A percentile compares a stretch with the other conserved stretches of the same genome.
Evolutionary conservation across 2,329 filamentous ascomycete genomes (phyloP).

Genomic region (Colletotrichum cordylinicola): DNA sequence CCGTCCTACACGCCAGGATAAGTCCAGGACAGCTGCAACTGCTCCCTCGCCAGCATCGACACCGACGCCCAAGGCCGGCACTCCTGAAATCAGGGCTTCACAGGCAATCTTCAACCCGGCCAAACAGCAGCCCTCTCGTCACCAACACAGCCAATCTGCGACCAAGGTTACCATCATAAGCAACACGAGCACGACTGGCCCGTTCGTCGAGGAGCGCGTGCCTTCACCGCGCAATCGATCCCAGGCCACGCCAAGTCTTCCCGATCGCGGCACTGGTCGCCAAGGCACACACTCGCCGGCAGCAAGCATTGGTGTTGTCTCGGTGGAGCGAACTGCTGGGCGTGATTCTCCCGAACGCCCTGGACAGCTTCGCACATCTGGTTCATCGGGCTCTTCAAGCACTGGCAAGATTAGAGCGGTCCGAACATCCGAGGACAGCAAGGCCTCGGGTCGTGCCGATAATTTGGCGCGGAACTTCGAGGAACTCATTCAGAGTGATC

Average conservation of each 20-base stretch:
- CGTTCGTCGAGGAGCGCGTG: constrained; percentile 35
- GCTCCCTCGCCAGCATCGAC: background rate
- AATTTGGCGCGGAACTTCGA: constrained; percentile 76
- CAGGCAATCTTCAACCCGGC: constrained; percentile 26
- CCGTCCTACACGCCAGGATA: constrained; percentile 7
- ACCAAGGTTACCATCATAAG: constrained; percentile 42
- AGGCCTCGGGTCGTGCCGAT: constrained; percentile 49
- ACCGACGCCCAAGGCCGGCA: constrained; percentile 3
- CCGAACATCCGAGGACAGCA: constrained; percentile 64
- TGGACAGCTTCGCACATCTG: constrained; percentile 52
- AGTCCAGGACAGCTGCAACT: background rate
- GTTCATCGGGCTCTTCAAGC: constrained; percentile 56
- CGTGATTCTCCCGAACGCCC: constrained; percentile 22
- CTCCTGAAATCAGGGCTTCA: constrained; percentile 6
- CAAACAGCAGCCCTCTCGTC: constrained; percentile 22
- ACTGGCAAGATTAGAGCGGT: constrained; percentile 58
- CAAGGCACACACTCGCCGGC: constrained; percentile 19
- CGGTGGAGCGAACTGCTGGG: constrained; percentile 38
- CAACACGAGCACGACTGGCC: constrained; percentile 32
- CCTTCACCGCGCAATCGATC: constrained; percentile 36
- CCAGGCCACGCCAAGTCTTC: constrained; percentile 4
- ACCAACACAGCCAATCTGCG: constrained; percentile 24
- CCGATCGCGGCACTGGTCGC: constrained; percentile 25
- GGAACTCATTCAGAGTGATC: constrained; percentile 80
- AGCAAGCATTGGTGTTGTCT: constrained; percentile 41